Conservation (phyloP, 2,329 filamentous ascomycete species). For the Xylariomycetidae sp. region DNA sequence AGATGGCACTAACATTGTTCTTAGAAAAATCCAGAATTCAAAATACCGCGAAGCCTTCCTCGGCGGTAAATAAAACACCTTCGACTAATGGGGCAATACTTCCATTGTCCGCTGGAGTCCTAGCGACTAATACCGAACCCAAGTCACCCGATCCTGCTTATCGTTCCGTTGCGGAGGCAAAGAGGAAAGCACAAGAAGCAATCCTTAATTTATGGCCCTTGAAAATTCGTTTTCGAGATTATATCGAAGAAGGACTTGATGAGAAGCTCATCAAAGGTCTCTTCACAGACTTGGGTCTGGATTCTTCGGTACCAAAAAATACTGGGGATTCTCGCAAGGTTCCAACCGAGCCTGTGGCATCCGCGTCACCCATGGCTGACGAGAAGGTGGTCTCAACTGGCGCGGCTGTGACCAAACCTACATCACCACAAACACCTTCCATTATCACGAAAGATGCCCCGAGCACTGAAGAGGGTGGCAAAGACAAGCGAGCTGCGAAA, state of each 20-base stretch:
- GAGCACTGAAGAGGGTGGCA: slow-evolving; percentile 3
- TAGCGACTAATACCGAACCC: background rate
- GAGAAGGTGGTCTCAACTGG: background rate
- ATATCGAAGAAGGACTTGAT: slow-evolving; percentile 70
- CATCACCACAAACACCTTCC: slow-evolving; percentile 1
- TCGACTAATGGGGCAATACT: background rate
- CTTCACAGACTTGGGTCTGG: slow-evolving; percentile 65
- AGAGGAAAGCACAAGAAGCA: slow-evolving; percentile 60
- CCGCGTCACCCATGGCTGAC: background rate
- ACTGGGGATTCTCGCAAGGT: too few relatives aligned
- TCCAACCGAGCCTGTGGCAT: too few relatives aligned
- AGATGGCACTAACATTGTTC: too few relatives aligned
- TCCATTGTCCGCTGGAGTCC: too few relatives aligned
- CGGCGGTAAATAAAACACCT: too few relatives aligned
- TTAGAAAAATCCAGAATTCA: too few relatives aligned
- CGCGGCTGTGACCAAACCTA: background rate
- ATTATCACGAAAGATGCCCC: slow-evolving; percentile 1
- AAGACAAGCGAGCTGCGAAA: slow-evolving; percentile 17
- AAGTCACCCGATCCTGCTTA: too few relatives aligned
- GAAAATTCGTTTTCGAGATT: slow-evolving; percentile 69
- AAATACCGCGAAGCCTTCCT: too few relatives aligned
- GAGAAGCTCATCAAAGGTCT: slow-evolving; percentile 56
- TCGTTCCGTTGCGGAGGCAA: slow-evolving; percentile 36
- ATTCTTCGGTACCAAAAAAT: slow-evolving; percentile 29
- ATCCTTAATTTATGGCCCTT: slow-evolving; percentile 60